Evolutionary conservation across 2,329 filamentous ascomycete genomes (phyloP).

Genomic region (Aureobasidium sp.): DNA sequence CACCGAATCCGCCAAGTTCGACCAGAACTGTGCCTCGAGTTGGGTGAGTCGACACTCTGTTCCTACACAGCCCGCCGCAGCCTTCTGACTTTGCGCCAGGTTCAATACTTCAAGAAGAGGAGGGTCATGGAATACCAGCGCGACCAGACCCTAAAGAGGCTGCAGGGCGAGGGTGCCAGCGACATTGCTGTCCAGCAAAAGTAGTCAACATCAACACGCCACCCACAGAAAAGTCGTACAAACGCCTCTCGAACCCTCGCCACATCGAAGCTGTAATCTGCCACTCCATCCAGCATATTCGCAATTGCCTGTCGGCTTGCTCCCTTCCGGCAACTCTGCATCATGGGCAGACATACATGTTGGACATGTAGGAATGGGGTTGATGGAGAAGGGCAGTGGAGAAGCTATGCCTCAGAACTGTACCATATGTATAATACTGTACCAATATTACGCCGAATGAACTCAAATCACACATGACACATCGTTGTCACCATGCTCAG

Average conservation of each 20-base stretch:
- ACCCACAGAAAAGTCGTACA: neutral
- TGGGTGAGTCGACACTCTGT: constrained; percentile 58
- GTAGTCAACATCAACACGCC: neutral
- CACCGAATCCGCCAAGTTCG: constrained; percentile 58
- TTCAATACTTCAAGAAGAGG: constrained; percentile 98
- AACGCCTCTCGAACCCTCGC: neutral
- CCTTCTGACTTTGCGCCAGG: constrained; percentile 41
- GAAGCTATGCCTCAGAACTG: neutral
- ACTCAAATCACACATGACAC: too few relatives aligned
- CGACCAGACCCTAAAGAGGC: constrained; percentile 65
- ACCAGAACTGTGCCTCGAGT: constrained; percentile 75
- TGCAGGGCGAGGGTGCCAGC: constrained; percentile 43
- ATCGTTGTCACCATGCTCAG: too few relatives aligned
- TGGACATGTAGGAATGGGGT: neutral
- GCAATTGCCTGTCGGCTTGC: neutral
- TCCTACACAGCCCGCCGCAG: neutral
- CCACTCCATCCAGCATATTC: neutral
- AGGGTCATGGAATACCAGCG: constrained; percentile 87
- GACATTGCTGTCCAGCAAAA: constrained; percentile 2
- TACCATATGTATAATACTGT: constrained; percentile 11
- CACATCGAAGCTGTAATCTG: too few relatives aligned
- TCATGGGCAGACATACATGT: neutral
- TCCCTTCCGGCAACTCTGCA: neutral
- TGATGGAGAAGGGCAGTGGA: neutral
- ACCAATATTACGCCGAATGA: constrained; percentile 5